phyloP scores from a whole-genome alignment of 139 green algal genomes.

The Picochlorum sp. region DNA sequence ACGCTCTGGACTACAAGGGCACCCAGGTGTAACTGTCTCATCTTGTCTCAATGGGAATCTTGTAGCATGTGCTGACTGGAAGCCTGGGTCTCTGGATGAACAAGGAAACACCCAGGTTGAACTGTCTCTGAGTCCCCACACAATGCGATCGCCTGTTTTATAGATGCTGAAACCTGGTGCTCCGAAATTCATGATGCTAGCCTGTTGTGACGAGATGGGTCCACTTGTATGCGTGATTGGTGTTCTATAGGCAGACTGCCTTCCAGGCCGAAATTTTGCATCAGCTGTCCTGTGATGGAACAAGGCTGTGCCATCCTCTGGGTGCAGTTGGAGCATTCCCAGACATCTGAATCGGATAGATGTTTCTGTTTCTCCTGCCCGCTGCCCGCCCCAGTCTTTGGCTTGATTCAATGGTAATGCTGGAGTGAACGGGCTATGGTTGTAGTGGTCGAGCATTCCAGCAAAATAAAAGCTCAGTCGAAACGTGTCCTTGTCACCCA shows the following conservation, averaged over 20 bases:
- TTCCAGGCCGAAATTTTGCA: not conserved
- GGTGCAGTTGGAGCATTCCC: slow-evolving; percentile 5
- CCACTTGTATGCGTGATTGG: not conserved
- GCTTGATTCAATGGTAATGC: not conserved
- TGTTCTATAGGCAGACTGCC: not conserved
- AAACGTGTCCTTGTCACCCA: slow-evolving; percentile 36
- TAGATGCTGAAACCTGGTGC: not conserved
- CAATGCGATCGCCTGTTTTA: not conserved
- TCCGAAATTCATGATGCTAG: not conserved
- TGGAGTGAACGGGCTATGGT: not conserved
- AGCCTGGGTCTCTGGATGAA: not conserved
- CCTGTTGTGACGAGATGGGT: not conserved
- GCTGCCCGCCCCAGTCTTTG: not conserved
- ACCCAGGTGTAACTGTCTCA: no score
- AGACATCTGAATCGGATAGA: not conserved
- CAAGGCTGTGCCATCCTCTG: not conserved
- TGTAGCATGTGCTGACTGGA: not conserved
- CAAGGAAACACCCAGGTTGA: not conserved
- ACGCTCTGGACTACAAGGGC: no score
- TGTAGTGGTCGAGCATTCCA: not conserved
- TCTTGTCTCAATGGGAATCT: no score
- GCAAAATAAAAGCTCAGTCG: slow-evolving; percentile 28
- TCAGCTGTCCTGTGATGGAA: slow-evolving; percentile 6
- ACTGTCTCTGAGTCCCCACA: not conserved
- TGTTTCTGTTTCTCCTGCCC: not conserved